phyloP scores from a whole-genome alignment of 208 protist species.

The Leishmania gerbilli region DNA sequence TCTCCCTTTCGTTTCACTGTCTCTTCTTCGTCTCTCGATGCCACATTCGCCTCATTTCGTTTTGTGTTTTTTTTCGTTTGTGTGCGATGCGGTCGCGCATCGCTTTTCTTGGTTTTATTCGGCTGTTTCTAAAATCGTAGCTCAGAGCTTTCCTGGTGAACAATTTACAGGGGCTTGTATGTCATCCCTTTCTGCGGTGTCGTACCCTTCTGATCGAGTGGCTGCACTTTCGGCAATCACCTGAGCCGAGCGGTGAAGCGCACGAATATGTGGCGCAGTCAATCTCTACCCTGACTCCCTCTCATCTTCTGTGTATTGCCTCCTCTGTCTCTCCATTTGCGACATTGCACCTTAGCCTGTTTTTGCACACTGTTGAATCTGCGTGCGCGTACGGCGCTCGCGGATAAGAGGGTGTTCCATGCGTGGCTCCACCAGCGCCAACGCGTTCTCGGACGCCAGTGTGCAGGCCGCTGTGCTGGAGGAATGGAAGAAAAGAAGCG shows the following conservation, averaged over 20 bases:
- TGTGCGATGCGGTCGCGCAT: not conserved
- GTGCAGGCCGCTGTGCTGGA: conserved; percentile 43
- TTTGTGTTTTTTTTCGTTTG: not conserved
- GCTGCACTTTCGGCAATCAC: too few relatives aligned
- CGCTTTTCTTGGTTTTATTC: not conserved
- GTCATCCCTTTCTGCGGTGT: not conserved
- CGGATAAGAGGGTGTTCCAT: not conserved
- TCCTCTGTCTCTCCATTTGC: not conserved
- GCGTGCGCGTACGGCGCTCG: not conserved
- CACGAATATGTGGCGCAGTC: not conserved
- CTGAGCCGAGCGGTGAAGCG: not conserved
- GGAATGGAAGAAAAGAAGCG: conserved; percentile 44
- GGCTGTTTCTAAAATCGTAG: not conserved
- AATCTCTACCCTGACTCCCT: not conserved
- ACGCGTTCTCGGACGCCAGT: conserved; percentile 34
- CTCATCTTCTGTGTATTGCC: not conserved
- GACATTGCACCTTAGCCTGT: not conserved
- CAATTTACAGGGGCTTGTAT: not conserved
- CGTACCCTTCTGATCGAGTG: not conserved
- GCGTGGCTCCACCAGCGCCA: not conserved
- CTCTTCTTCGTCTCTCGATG: not conserved
- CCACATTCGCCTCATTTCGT: not conserved
- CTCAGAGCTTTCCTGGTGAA: not conserved
- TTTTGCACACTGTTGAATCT: not conserved
- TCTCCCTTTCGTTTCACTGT: not conserved